Percentiles rank a stretch among this genome's conserved stretches.
Evolutionary conservation across 768 basidiomycete genomes (phyloP).

Genomic region (Fistulinella prunicolor): DNA sequence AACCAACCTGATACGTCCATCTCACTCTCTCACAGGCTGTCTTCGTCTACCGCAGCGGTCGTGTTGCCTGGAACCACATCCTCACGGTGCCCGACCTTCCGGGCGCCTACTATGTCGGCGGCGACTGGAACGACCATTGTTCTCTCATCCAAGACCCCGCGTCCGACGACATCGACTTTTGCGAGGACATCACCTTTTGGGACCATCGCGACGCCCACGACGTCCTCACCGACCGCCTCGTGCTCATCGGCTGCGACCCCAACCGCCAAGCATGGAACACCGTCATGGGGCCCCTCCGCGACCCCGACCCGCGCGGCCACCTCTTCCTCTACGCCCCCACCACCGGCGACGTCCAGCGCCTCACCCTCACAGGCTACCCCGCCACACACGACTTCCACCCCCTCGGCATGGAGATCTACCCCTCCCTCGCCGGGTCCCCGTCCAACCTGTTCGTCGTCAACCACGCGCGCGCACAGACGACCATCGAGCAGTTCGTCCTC

Average conservation of each 20-base stretch:
- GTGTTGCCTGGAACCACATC: constrained; percentile 40
- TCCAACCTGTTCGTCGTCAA: constrained; percentile 68
- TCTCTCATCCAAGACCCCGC: constrained; percentile 34
- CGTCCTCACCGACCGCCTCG: constrained; percentile 39
- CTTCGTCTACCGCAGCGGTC: constrained; percentile 44
- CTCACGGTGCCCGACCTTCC: constrained; percentile 45
- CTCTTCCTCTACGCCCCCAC: constrained; percentile 53
- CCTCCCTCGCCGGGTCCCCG: constrained; percentile 43
- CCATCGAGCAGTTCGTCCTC: constrained; percentile 66
- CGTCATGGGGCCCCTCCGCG: constrained; percentile 63
- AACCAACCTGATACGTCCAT: background rate
- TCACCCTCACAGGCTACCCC: constrained; percentile 54
- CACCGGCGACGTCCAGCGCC: constrained; percentile 32
- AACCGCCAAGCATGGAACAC: constrained; percentile 66
- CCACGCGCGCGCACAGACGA: constrained; percentile 58
- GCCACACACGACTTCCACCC: constrained; percentile 65
- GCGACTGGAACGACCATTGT: constrained; percentile 49
- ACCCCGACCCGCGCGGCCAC: constrained; percentile 56
- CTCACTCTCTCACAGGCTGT: constrained; percentile 32
- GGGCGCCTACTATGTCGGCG: constrained; percentile 48
- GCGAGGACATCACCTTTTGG: constrained; percentile 70
- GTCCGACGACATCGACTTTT: constrained; percentile 39
- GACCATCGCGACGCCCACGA: constrained; percentile 45
- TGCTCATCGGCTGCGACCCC: constrained; percentile 44
- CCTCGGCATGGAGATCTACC: constrained; percentile 59